Base-by-base conservation (phyloP, 305 asterid genomes). In the Plantago rigida region DNA sequence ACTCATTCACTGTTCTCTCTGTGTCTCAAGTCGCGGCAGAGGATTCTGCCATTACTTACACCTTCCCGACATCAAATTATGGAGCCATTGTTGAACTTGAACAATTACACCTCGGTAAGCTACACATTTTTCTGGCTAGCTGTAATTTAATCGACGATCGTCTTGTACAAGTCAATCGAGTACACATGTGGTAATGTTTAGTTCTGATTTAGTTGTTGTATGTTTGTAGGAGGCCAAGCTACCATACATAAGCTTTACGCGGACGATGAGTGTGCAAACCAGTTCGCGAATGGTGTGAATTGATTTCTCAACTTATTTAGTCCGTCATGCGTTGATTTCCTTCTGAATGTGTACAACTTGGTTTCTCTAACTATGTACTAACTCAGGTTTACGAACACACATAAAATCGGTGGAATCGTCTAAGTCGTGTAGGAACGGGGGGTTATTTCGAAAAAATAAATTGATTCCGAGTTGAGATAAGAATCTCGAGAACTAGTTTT, bases 241-340 rank as follows among this genome's bases (percentile, higher is more conserved):
- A 19, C 78, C 85, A 49, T 65, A 66, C 71, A 67, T 79, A 68
- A 70, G 70, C 68, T 63, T 47, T 71, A 60, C 69, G 64, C 83
- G 96, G 76, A 71, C 77, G 70, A 46, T 82, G 50, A 71, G 89
- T 64, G 71, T 78, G 17, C 89, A 85, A 78, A 76, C 73, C 84
- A 24, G 76, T 34, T 81, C 79, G 2, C 59, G 67, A 77, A 72
- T 70, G 96, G 97, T 90, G 80, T 45, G 79, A 5, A 60, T 56
- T 54, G 49, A 29, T 62, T 51, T 58, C 53, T 36, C 24, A 14
- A 14, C 42, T 44, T 29, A 22, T 57, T 56, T 13, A 5, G 62
- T 59, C 47, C 54, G 59, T 67, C 24, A 36, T 36, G 44, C 11
- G 6, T 36, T 36, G 44, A 36, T 6, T 36, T 36, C 44, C 44